Evolutionary conservation across 2,329 filamentous ascomycete species (phyloP), one percentile per base, ranked within the genome.

Genomic region (Ascochyta rabiei): DNA sequence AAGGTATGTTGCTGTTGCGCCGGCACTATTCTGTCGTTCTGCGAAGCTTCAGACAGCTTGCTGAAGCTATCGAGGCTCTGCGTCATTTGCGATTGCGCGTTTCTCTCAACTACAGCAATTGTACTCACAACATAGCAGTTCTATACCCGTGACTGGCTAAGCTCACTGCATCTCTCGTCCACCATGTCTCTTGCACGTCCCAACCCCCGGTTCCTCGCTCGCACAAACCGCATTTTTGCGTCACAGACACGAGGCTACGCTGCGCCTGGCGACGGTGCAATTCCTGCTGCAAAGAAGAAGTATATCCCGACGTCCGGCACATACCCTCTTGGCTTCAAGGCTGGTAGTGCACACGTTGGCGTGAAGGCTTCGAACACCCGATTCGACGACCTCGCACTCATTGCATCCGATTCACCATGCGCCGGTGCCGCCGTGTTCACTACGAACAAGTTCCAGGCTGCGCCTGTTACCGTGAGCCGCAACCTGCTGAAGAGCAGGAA

Each of bases 381-480:
- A 60, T 93, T 93, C 76, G 92, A 93, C 28, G 95, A 99, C 74
- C 84, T 99, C 44, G 91, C 93, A 31, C 83, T 99, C 63, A 84
- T 99, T 61, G 87, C 89, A 16, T 98, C 95, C 6, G 91, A 96
- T 68, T 83, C 82, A 47, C 91, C 93, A 49, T 97, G 92, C 75
- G 84, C 90, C 6, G 93, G 89, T 9, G 91, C 93, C 0, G 95
- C 92, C 6, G 93, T 98, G 40, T 97, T 98, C 79, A 99, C 95
- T 49, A 96, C 92, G 76, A 99, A 99, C 80, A 93, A 93, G 76
- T 99, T 99, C 79, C 93, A 97, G 77, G 95, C 95, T 16, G 95
- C 95, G 10, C 95, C 95, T 5, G 93, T 99, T 39, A 91, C 90
- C 26, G 89, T 96, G 57, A 93, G 89, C 75, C 83, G 87, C 60